Percentiles rank a stretch among this genome's conserved stretches.
phyloP scores from a whole-genome alignment of 108 stramenopile genomes.

The Skeletonema marinoi region DNA sequence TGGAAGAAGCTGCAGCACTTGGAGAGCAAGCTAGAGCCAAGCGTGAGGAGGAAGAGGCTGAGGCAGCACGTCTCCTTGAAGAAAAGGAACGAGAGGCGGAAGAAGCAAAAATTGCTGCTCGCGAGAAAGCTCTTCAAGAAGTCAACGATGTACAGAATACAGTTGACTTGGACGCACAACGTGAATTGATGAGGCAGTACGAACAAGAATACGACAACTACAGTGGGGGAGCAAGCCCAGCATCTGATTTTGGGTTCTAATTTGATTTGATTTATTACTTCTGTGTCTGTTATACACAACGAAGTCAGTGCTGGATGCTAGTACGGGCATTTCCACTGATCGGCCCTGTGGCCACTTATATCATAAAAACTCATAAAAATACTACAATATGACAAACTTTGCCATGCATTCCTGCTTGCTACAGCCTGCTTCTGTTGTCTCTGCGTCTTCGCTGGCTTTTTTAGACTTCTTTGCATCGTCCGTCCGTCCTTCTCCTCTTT shows the following conservation, averaged over 20 bases:
- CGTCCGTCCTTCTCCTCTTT: not conserved
- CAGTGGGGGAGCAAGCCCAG: conserved; percentile 74
- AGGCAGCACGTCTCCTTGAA: conserved; percentile 70
- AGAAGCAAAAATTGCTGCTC: conserved; percentile 66
- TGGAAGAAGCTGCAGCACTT: conserved; percentile 77
- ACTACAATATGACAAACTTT: not conserved
- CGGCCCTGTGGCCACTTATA: not conserved
- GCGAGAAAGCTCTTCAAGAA: conserved; percentile 70
- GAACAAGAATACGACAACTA: conserved; percentile 85
- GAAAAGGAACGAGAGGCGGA: conserved; percentile 74
- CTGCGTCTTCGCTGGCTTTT: no score
- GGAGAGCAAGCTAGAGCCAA: conserved; percentile 81
- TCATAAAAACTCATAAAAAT: conserved; percentile 5
- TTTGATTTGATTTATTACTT: conserved; percentile 8
- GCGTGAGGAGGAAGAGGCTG: conserved; percentile 71
- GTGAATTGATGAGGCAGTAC: conserved; percentile 82
- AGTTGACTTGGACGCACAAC: conserved; percentile 85
- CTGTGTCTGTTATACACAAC: conserved; percentile 9
- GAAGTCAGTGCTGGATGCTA: conserved; percentile 13
- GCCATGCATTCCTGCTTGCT: not conserved
- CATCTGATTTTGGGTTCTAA: conserved; percentile 92
- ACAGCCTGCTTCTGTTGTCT: no score
- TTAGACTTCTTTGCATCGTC: no score
- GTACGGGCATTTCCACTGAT: conserved; percentile 18
- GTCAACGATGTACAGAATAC: conserved; percentile 79